Conservation (phyloP, 169 alveolate genomes). For the Plasmodium blacklocki region DNA sequence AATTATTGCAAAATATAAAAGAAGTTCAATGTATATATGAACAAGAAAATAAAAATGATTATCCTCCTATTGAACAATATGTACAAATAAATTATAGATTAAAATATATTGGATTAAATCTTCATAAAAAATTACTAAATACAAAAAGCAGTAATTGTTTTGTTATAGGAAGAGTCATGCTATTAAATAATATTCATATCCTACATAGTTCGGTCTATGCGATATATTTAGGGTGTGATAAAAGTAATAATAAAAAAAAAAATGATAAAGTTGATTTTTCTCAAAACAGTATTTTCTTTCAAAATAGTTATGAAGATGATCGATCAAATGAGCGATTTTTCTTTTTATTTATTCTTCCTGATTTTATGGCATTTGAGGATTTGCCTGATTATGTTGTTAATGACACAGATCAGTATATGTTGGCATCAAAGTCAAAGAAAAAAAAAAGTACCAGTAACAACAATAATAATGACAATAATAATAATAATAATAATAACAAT, state of each 20-base stretch:
- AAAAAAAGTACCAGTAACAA: not conserved
- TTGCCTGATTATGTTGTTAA: not conserved
- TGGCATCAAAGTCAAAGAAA: too few species aligned
- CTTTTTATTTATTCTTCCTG: conserved; percentile 60
- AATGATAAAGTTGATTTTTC: conserved; percentile 51
- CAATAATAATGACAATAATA: not conserved
- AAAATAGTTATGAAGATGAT: conserved; percentile 9
- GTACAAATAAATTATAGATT: conserved; percentile 71
- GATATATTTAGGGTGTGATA: conserved; percentile 66
- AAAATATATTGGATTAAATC: conserved; percentile 56
- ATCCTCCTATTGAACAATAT: conserved; percentile 66
- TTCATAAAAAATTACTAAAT: conserved; percentile 60
- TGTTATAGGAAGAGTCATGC: conserved; percentile 75
- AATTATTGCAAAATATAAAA: conserved; percentile 61
- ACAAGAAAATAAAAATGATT: conserved; percentile 16
- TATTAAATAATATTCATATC: conserved; percentile 30
- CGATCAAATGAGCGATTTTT: conserved; percentile 42
- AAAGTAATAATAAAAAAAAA: conserved; percentile 44
- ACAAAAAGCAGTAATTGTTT: conserved; percentile 67
- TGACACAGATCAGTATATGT: not conserved
- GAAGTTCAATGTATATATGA: conserved; percentile 74
- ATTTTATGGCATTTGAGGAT: conserved; percentile 56
- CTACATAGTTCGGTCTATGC: conserved; percentile 72
- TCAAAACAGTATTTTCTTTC: conserved; percentile 69
- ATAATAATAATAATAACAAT: not conserved